Evolutionary conservation across 805 yeast species (phyloP), one percentile per base, ranked within the genome.

Genomic region (Lachancea cidri): DNA sequence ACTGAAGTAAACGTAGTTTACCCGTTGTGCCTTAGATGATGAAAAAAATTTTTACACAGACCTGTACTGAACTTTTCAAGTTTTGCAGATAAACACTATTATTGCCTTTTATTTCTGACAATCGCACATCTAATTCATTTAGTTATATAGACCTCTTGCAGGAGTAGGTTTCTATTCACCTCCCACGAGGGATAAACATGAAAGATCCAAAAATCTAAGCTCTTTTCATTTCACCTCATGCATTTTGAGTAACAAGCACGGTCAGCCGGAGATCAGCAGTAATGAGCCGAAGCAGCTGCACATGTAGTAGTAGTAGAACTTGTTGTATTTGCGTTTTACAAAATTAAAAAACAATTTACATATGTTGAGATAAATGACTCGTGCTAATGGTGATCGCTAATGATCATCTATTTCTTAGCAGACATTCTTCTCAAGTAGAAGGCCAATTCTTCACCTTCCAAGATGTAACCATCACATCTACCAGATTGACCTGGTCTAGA

Each of bases 401-500:
- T 20, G 13, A 15, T 16, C 30, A 62, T 64, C 83, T 88, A 91
- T 85, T 91, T 93, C 89, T 93, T 91, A 72, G 96, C 94, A 74
- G 96, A 82, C 77, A 93, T 81, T 87, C 96, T 91, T 84, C 96
- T 88, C 74, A 93, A 83, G 96, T 93, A 93, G 95, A 93, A 93
- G 73, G 98, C 98, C 76, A 93, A 87, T 80, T 93, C 98, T 74
- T 93, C 98, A 78, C 98, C 98, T 82, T 93, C 98, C 73, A 93
- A 86, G 77, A 93, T 84, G 94, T 93, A 93, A 77, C 98, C 98
- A 74, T 93, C 98, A 78, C 88, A 83, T 81, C 98, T 94, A 76
- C 98, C 98, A 60, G 95, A 85, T 83, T 93, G 98, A 76, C 98
- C 98, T 73, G 98, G 98, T 83, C 98, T 88, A 47, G 98, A 93